These are phyloP conservation scores for Penicillium odoratum DNA, from an alignment of 495 filamentous ascomycete genomes.

Conservation along the genomic window DNA sequence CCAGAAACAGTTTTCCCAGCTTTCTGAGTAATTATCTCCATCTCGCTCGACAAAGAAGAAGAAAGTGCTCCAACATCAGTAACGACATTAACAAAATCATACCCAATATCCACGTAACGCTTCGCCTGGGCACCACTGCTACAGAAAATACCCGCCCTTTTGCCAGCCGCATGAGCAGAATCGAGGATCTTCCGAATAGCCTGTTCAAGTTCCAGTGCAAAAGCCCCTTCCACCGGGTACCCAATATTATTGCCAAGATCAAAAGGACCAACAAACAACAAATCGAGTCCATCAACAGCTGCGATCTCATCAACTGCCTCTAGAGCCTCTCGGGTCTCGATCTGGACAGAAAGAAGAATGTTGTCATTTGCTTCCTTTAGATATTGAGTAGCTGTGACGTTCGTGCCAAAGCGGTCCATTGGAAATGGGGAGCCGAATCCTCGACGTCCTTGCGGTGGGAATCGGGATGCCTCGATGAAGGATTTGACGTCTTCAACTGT, in stretches of 20 bases:
- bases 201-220: conserved; percentile 25
- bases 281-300: conserved; percentile 67
- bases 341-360: conserved; percentile 74
- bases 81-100: conserved; percentile 13
- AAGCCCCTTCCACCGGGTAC: conserved; percentile 10
- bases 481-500: conserved; percentile 64
- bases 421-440: conserved; percentile 30
- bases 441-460: conserved; percentile 29
- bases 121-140: conserved; percentile 8
- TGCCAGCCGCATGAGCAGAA: conserved; percentile 24
- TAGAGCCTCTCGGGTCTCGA: conserved; percentile 74
- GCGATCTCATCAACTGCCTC: conserved; percentile 70
- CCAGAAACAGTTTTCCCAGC: conserved; percentile 8
- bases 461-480: conserved; percentile 54
- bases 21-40: conserved; percentile 9
- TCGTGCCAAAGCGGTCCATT: conserved; percentile 14
- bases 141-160: conserved; percentile 22
- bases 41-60: conserved; percentile 9
- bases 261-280: conserved; percentile 73
- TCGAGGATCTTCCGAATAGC: conserved; percentile 26
- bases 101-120: conserved; percentile 9
- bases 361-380: conserved; percentile 71
- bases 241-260: conserved; percentile 20
- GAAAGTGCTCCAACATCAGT: conserved; percentile 12
- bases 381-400: conserved; percentile 48